Conservation (phyloP, 2,329 filamentous ascomycete species). For the Xylaria sp. region DNA sequence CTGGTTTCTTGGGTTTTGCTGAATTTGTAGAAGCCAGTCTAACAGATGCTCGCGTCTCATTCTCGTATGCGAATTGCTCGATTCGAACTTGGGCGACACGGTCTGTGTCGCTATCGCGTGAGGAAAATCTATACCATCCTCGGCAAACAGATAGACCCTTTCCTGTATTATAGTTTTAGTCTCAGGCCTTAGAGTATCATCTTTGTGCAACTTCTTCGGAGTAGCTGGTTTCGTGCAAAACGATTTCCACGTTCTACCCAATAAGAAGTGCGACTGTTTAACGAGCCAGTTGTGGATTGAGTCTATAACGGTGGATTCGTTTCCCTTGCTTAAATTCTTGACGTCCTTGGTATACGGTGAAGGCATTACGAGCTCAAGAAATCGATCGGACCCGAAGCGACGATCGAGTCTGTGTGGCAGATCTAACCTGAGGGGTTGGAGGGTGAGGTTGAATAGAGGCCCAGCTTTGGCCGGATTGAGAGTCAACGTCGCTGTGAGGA, state of each 20-base stretch:
- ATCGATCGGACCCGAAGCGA: conserved; percentile 67
- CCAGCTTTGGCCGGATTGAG: conserved; percentile 51
- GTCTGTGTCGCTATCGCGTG: conserved; percentile 42
- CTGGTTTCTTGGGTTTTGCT: conserved; percentile 57
- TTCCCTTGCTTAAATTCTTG: conserved; percentile 47
- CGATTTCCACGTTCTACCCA: conserved; percentile 59
- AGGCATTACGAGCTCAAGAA: conserved; percentile 66
- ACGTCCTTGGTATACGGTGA: conserved; percentile 48
- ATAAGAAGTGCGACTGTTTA: conserved; percentile 53
- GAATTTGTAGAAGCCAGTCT: conserved; percentile 62
- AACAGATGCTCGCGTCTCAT: conserved; percentile 57
- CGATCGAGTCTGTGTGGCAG: conserved; percentile 62
- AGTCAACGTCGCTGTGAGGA: conserved; percentile 56
- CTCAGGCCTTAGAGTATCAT: conserved; percentile 48
- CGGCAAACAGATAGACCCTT: conserved; percentile 65
- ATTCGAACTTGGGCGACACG: conserved; percentile 46
- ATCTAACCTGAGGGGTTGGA: conserved; percentile 62
- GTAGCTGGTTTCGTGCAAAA: conserved; percentile 57
- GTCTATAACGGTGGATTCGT: conserved; percentile 17
- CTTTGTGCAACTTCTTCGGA: conserved; percentile 53
- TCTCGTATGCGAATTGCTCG: conserved; percentile 40
- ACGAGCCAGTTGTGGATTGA: conserved; percentile 55
- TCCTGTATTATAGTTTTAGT: conserved; percentile 52
- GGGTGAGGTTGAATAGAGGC: conserved; percentile 57
- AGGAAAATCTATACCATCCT: conserved; percentile 58